Evolutionary conservation across 352 stramenopile genomes (phyloP), one percentile per base, ranked within the genome.

Genomic region (Phytophthora pluvialis): DNA sequence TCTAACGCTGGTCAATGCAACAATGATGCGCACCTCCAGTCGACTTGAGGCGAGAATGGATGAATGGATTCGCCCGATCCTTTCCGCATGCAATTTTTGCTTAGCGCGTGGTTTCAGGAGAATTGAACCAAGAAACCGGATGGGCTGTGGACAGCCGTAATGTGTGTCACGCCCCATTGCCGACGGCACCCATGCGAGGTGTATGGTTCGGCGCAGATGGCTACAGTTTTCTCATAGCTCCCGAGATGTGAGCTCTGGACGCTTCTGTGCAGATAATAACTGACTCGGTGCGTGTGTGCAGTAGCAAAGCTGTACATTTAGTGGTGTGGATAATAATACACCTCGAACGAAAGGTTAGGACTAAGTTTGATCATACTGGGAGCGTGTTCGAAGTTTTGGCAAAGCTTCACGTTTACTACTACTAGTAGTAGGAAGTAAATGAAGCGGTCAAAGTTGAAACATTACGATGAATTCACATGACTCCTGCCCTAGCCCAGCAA

Each of bases 51-150:
- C 13, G 32, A 48, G 55, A 26, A 26, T n/a, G 49, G 58, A 66
- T 21, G 21, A 21, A 21, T 21, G 21, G 21, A 43, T 50, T 64
- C 35, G 21, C 21, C 56, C 36, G 21, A 64, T 57, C 49, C 33
- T 45, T 35, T 53, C 29, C n/a, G 33, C 18, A 50, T n/a, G 18
- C 55, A 64, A 64, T 43, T 56, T 56, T 64, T 40, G 56, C 56
- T 49, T 21, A 21, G 21, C 21, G 21, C 21, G 21, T 21, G 33
- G 45, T 64, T 57, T 64, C 45, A 57, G 56, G n/a, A 28, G 33
- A 39, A n/a, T 60, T 53, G 39, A 66, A 36, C 48, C 52, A 6
- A 15, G 21, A 21, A 21, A 48, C 32, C 29, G 31, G 45, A 64
- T 59, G 46, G 45, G 29, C 44, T 15, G 21, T 49, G 55, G 55